Percentiles rank a stretch among this genome's conserved stretches.
Conservation (phyloP, 495 filamentous ascomycete species). For the Clavariopsis aquatica region DNA sequence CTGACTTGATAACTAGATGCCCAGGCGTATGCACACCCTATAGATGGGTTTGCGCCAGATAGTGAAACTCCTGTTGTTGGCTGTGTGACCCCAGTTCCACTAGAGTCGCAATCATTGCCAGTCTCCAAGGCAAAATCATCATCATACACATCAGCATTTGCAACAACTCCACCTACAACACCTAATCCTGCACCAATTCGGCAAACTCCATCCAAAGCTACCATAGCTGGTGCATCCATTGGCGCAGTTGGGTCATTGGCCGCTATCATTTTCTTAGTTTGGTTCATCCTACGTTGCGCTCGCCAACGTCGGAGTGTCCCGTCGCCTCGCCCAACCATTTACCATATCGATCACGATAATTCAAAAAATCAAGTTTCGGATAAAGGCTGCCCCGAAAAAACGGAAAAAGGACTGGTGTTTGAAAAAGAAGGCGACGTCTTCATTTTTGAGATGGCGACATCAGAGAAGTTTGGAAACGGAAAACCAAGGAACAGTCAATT, state of each 20-base stretch:
- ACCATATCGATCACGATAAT: constrained; percentile 7
- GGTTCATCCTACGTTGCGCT: background rate
- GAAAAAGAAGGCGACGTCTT: background rate
- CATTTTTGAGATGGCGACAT: background rate
- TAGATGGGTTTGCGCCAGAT: constrained; percentile 18
- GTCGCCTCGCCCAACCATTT: background rate
- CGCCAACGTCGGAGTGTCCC: background rate
- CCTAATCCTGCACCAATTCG: background rate
- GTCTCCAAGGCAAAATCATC: background rate
- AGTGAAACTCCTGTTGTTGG: constrained; percentile 4
- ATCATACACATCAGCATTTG: background rate
- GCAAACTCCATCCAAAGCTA: background rate
- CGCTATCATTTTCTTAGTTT: background rate
- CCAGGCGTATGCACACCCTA: constrained; percentile 27
- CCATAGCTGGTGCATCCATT: background rate
- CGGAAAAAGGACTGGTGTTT: background rate
- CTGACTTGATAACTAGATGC: background rate
- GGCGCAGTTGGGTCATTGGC: background rate
- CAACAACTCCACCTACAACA: background rate
- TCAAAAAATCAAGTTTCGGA: background rate
- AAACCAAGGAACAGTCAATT: background rate
- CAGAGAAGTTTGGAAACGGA: background rate
- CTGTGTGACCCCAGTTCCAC: background rate
- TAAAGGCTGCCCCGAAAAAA: background rate
- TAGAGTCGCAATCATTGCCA: background rate